A percentile compares a stretch with the other conserved stretches of the same genome.
phyloP scores from a whole-genome alignment of 2,329 filamentous ascomycete species.

The Talaromyces sp. region DNA sequence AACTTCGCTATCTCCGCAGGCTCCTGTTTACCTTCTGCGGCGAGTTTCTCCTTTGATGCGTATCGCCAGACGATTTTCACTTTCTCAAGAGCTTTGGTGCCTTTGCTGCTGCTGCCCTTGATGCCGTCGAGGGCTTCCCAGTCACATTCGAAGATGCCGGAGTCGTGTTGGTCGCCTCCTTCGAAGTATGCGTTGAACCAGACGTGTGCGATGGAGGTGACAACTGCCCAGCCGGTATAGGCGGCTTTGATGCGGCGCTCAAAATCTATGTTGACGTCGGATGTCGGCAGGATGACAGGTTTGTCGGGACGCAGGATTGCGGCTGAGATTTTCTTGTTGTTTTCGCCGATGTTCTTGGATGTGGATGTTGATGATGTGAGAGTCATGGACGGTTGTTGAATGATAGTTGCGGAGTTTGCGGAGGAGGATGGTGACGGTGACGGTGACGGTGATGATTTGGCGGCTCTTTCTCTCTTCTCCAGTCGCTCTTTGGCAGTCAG shows the following conservation, averaged over 20 bases:
- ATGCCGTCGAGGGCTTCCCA: slow-evolving; percentile 88
- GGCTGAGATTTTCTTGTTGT: slow-evolving; percentile 62
- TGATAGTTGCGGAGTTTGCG: slow-evolving; percentile 13
- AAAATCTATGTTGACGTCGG: slow-evolving; percentile 85
- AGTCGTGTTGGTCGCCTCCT: slow-evolving; percentile 67
- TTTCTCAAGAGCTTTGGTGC: slow-evolving; percentile 74
- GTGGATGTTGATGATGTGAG: slow-evolving; percentile 36
- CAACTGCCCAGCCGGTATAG: slow-evolving; percentile 76
- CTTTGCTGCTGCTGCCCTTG: slow-evolving; percentile 81
- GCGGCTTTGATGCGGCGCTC: slow-evolving; percentile 80
- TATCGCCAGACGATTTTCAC: slow-evolving; percentile 81
- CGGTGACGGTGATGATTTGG: slow-evolving; percentile 18
- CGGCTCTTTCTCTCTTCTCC: slow-evolving; percentile 1
- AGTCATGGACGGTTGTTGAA: slow-evolving; percentile 11
- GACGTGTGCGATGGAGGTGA: slow-evolving; percentile 87
- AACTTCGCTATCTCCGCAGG: slow-evolving; percentile 24
- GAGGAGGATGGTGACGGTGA: slow-evolving; percentile 21
- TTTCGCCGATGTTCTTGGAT: slow-evolving; percentile 30
- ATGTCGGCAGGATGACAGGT: slow-evolving; percentile 69
- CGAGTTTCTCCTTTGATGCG: slow-evolving; percentile 23
- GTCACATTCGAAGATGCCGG: slow-evolving; percentile 67
- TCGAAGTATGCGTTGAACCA: slow-evolving; percentile 98
- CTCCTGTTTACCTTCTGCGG: slow-evolving; percentile 2
- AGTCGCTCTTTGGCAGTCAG: slow-evolving; percentile 39
- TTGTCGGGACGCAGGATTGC: slow-evolving; percentile 73